Evolutionary conservation across 768 basidiomycete species (phyloP), one percentile per base, ranked within the genome.

Genomic region (Psilocybe tampanensis): DNA sequence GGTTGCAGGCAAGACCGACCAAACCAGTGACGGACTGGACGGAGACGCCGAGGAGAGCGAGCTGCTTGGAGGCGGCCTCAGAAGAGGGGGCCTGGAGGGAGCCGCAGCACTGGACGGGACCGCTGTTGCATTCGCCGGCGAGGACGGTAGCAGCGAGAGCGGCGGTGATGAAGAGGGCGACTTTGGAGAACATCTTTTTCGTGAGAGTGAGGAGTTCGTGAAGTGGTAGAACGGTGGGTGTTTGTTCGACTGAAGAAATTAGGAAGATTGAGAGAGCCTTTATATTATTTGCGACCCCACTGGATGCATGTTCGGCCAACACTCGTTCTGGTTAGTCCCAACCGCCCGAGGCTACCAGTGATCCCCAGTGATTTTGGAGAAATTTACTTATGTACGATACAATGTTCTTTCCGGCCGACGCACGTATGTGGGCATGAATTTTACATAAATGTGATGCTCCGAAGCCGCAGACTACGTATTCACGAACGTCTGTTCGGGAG

Each of bases 121-220:
- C 60, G n/a, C 33, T 47, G 56, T 54, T 61, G 56, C 58, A 58
- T 33, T 53, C 19, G 33, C 7, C 19, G 34, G 60, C 52, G 15
- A 44, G 11, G 26, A 29, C 56, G n/a, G 55, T 32, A 34, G 59
- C 44, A 9, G 55, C 54, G 42, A 48, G 26, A 21, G 48, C 53
- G 32, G 55, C 47, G 32, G 56, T 41, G 33, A 57, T n/a, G 60
- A 61, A 51, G 49, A 58, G 21, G 39, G 56, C 54, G 41, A 58
- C 39, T 33, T 61, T 61, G 56, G 54, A 47, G 54, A 61, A 58
- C 60, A 61, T 61, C n/a, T n/a, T 19, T 53, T 61, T 23, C 9
- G 2, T 21, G 51, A 22, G 13, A n/a, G 24, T 36, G 19, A 15
- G 26, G 29, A 23, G 34, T 43, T 44, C 29, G 17, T 44, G 22